These are phyloP conservation scores for Sphaerostilbella broomeana DNA, from an alignment of 2,329 filamentous ascomycete species.

Conservation along the genomic window DNA sequence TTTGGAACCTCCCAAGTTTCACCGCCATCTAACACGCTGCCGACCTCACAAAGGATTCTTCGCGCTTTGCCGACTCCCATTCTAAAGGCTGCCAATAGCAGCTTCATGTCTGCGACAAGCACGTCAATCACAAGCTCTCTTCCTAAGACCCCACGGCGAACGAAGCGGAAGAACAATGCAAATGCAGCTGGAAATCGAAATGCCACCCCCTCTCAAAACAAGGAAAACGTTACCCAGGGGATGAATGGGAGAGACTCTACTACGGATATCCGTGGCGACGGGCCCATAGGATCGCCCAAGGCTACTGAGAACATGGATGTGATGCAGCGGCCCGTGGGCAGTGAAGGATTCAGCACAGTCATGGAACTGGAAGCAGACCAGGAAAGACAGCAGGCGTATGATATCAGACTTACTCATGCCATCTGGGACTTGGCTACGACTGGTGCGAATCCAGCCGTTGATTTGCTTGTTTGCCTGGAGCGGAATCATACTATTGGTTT, in stretches of 20 bases:
- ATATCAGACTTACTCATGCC: conserved; percentile 77
- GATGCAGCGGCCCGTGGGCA: conserved; percentile 29
- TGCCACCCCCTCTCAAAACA: conserved; percentile 36
- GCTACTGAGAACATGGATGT: conserved; percentile 45
- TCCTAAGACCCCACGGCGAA: conserved; percentile 56
- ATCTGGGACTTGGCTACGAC: conserved; percentile 93
- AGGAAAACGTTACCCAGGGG: conserved; percentile 39
- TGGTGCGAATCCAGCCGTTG: conserved; percentile 87
- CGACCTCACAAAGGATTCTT: conserved; percentile 84
- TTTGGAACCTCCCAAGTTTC: conserved; percentile 66
- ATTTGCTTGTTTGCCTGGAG: conserved; percentile 87
- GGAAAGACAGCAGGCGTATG: conserved; percentile 69
- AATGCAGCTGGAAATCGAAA: conserved; percentile 30
- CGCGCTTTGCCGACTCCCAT: conserved; percentile 85
- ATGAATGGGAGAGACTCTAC: conserved; percentile 21
- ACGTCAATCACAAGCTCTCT: conserved; percentile 75
- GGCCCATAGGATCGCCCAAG: conserved; percentile 19
- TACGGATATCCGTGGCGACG: conserved; percentile 18
- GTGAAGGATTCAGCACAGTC: conserved; percentile 40
- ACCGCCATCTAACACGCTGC: conserved; percentile 77
- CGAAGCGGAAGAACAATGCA: conserved; percentile 51
- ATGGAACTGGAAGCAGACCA: conserved; percentile 59
- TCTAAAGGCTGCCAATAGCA: conserved; percentile 89
- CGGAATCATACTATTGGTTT: conserved; percentile 88
- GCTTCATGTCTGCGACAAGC: conserved; percentile 88